Evolutionary conservation across 345 rosid genomes (phyloP).

Genomic region (Noccaea caerulescens): DNA sequence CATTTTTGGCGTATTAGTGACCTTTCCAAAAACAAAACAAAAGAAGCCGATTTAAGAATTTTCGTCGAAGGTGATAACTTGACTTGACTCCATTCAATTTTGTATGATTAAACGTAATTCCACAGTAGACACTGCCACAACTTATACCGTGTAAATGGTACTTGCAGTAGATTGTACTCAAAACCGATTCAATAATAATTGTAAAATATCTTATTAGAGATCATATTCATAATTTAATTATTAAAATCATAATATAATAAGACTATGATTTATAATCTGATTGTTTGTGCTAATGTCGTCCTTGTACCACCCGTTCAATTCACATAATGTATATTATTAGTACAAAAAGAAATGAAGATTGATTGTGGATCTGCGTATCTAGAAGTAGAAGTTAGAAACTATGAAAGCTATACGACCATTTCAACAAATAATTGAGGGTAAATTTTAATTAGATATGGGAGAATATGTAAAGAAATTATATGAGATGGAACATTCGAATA

Average conservation of each 20-base stretch:
- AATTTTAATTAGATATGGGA: not conserved
- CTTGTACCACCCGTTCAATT: not conserved
- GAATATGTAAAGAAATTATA: not conserved
- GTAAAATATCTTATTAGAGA: not conserved
- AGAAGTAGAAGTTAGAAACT: not conserved
- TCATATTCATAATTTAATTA: no score
- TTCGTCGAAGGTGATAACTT: slow-evolving; percentile 38
- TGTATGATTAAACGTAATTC: not conserved
- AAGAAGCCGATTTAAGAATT: slow-evolving; percentile 7
- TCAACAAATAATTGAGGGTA: not conserved
- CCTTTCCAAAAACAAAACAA: slow-evolving; percentile 11
- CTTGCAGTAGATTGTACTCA: not conserved
- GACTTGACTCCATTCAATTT: slow-evolving; percentile 11
- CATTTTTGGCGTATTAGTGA: slow-evolving; percentile 31
- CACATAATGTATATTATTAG: not conserved
- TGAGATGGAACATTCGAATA: not conserved
- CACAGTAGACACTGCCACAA: not conserved
- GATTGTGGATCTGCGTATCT: not conserved
- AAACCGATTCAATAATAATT: not conserved
- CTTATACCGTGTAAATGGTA: not conserved
- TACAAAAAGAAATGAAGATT: not conserved
- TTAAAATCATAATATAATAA: no score
- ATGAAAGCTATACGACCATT: slow-evolving; percentile 5
- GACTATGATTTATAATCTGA: no score
- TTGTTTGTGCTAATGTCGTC: no score